Conservation (phyloP, 2,329 filamentous ascomycete species). For the Alternaria ventricosa region DNA sequence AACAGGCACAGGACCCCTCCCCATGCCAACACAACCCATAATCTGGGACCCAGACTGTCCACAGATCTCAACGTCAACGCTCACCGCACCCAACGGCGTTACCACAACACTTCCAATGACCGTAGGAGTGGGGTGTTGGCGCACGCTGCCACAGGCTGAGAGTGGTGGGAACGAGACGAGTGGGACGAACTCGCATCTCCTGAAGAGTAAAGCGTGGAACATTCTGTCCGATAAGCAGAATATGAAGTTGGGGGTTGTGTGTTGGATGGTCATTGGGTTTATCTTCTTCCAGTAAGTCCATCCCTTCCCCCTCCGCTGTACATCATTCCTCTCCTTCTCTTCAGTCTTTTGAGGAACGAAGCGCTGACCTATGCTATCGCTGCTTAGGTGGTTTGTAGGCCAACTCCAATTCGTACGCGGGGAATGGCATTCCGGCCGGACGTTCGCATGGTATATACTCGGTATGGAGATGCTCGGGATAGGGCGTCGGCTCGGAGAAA, state of each 20-base stretch:
- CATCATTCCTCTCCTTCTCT: no score
- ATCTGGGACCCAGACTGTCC: not conserved
- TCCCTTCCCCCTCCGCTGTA: no score
- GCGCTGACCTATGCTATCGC: not conserved
- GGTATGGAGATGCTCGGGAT: not conserved
- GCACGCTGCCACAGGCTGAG: not conserved
- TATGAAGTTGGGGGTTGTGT: not conserved
- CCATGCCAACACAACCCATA: not conserved
- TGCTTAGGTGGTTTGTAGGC: not conserved
- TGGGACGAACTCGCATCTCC: no score
- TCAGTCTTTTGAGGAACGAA: no score
- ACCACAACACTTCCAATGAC: rapidly evolving
- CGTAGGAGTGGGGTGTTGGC: not conserved
- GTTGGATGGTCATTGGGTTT: not conserved
- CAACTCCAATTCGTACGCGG: rapidly evolving
- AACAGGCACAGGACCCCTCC: not conserved
- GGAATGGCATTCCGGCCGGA: not conserved
- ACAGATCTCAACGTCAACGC: rapidly evolving
- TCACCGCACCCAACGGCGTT: rapidly evolving
- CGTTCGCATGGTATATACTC: not conserved
- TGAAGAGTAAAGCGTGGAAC: not conserved
- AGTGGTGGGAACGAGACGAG: no score
- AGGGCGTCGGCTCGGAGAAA: not conserved
- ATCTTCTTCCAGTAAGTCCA: not conserved
- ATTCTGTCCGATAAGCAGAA: not conserved